Conservation (phyloP, 345 rosid species). For the Citrus reticulata region DNA sequence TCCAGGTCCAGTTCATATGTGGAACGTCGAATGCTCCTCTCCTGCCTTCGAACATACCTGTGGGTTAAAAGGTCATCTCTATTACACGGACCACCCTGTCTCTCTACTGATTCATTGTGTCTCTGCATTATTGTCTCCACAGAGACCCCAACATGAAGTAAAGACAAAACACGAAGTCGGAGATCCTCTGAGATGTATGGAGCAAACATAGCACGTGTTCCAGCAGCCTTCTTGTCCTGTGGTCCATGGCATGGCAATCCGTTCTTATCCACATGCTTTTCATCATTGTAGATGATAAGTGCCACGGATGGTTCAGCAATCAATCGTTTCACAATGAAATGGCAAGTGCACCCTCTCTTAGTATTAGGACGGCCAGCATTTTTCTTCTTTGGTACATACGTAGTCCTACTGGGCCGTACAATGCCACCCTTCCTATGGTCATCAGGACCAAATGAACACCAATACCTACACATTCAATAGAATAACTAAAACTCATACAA, state of each 20-base stretch:
- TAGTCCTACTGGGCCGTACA: conserved; percentile 83
- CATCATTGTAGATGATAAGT: conserved; percentile 77
- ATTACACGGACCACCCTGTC: conserved; percentile 80
- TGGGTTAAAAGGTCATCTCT: conserved; percentile 90
- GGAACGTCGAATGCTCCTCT: conserved; percentile 87
- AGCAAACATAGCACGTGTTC: conserved; percentile 95
- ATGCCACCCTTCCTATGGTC: conserved; percentile 87
- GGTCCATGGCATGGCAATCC: conserved; percentile 96
- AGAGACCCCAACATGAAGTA: conserved; percentile 84
- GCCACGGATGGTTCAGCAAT: conserved; percentile 90
- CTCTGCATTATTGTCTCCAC: conserved; percentile 97
- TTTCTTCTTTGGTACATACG: conserved; percentile 74
- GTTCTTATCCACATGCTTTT: conserved; percentile 85
- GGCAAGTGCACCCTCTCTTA: conserved; percentile 94
- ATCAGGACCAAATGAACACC: conserved; percentile 99
- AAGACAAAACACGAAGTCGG: conserved; percentile 81
- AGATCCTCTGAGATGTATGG: conserved; percentile 98
- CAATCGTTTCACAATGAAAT: conserved; percentile 91
- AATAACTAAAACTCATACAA: conserved; percentile 6
- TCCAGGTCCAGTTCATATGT: conserved; percentile 73
- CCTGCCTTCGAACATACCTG: conserved; percentile 87
- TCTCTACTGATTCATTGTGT: conserved; percentile 90
- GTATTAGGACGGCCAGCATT: conserved; percentile 95
- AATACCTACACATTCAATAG: conserved; percentile 57
- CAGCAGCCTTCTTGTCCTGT: conserved; percentile 90